Conservation (phyloP, 2,329 filamentous ascomycete species). For the Hyphodiscus sp. region DNA sequence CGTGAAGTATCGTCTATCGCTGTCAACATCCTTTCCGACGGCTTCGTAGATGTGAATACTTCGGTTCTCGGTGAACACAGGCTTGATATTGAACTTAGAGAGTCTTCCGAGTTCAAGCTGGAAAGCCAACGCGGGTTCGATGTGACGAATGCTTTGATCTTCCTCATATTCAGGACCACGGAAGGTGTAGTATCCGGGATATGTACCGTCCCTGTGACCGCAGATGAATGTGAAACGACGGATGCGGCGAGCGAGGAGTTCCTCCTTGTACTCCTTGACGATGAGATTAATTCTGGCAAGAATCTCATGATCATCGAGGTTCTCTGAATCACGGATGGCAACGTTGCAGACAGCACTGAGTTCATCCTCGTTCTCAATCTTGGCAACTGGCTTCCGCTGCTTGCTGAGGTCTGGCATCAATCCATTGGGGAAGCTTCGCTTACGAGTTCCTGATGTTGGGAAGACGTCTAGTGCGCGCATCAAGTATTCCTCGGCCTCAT, state of each 20-base stretch:
- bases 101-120: conserved; percentile 93
- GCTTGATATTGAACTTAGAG: conserved; percentile 95
- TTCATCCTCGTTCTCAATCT: conserved; percentile 61
- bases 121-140: conserved; percentile 93
- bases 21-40: conserved; percentile 87
- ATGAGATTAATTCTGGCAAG: conserved; percentile 68
- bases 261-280: conserved; percentile 74
- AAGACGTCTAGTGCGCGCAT: conserved; percentile 79
- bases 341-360: conserved; percentile 90
- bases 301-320: conserved; percentile 73
- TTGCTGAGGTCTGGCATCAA: conserved; percentile 67
- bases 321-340: conserved; percentile 83
- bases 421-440: conserved; percentile 47
- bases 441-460: conserved; percentile 50
- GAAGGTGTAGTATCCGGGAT: conserved; percentile 98
- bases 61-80: conserved; percentile 97
- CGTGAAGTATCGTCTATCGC: conserved; percentile 97
- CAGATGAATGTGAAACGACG: conserved; percentile 95
- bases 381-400: conserved; percentile 56
- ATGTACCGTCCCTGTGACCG: conserved; percentile 86
- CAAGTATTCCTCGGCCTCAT: conserved; percentile 86
- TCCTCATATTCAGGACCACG: conserved; percentile 83
- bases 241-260: conserved; percentile 73
- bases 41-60: conserved; percentile 99
- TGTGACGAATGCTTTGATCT: conserved; percentile 94